These are phyloP conservation scores for Erodium chrysanthum DNA, from an alignment of 441 rosid genomes.

Conservation along the genomic window DNA sequence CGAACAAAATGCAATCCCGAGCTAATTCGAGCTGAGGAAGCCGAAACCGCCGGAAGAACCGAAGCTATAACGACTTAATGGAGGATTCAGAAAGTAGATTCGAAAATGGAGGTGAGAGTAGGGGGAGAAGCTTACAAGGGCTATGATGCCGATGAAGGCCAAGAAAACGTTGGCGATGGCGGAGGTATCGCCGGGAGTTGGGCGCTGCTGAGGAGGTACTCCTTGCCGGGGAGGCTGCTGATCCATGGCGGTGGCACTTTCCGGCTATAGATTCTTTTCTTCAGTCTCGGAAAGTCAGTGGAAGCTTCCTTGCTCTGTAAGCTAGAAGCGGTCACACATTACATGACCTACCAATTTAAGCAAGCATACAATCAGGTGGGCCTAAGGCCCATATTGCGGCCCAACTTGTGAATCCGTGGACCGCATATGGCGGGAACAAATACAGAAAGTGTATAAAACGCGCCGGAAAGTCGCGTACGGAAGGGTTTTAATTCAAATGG, in stretches of 20 bases:
- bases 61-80: too few relatives aligned
- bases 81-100: background rate
- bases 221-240: constrained; percentile 19
- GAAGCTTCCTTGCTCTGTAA: too few relatives aligned
- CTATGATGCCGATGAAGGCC: constrained; percentile 34
- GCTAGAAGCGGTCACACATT: too few relatives aligned
- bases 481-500: background rate
- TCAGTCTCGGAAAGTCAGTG: background rate
- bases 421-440: background rate
- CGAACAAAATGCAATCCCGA: too few relatives aligned
- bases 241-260: constrained; percentile 38
- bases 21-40: too few relatives aligned
- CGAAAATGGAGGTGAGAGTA: background rate
- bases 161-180: constrained; percentile 31
- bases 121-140: constrained; percentile 27
- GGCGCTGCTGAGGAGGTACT: background rate
- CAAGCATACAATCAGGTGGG: background rate
- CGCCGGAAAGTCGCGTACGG: background rate
- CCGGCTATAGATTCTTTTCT: background rate
- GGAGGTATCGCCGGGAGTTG: constrained; percentile 20
- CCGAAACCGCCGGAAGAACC: too few relatives aligned
- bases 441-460: background rate
- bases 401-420: background rate
- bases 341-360: too few relatives aligned
- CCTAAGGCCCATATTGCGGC: background rate